A percentile compares a stretch with the other conserved stretches of the same genome.
Evolutionary conservation across 176 grass and related monocot genomes (phyloP).

Genomic region (Rhynchospora breviuscula): DNA sequence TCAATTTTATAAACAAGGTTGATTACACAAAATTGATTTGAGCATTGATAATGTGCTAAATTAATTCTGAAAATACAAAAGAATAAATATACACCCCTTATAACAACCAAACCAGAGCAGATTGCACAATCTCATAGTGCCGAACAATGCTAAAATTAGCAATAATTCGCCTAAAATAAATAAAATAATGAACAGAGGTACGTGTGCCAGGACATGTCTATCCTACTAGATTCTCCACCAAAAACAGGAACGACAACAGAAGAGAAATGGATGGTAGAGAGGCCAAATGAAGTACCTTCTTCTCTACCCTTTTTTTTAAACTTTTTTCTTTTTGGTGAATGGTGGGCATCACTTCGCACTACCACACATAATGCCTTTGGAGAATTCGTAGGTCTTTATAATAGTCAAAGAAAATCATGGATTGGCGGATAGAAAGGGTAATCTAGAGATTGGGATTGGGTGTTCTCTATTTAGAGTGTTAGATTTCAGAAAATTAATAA

Average conservation of each 20-base stretch:
- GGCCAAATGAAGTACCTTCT: neutral
- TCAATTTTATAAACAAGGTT: too few relatives aligned
- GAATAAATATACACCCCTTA: neutral
- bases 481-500: neutral
- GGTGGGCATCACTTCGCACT: constrained; percentile 1
- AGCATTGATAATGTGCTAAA: neutral
- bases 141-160: neutral
- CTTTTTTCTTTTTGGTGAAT: neutral
- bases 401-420: constrained; percentile 23
- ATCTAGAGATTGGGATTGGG: neutral
- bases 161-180: neutral
- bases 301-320: neutral
- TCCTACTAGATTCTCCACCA: constrained; percentile 12
- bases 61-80: neutral
- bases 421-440: neutral
- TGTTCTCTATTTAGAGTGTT: neutral
- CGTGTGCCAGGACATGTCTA: neutral
- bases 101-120: neutral
- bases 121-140: neutral
- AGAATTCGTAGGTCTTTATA: neutral
- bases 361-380: constrained; percentile 6
- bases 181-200: neutral
- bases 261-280: constrained; percentile 3
- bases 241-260: neutral
- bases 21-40: neutral